Evolutionary conservation across 306 rosid species (phyloP).

Genomic region (Alnus glutinosa): DNA sequence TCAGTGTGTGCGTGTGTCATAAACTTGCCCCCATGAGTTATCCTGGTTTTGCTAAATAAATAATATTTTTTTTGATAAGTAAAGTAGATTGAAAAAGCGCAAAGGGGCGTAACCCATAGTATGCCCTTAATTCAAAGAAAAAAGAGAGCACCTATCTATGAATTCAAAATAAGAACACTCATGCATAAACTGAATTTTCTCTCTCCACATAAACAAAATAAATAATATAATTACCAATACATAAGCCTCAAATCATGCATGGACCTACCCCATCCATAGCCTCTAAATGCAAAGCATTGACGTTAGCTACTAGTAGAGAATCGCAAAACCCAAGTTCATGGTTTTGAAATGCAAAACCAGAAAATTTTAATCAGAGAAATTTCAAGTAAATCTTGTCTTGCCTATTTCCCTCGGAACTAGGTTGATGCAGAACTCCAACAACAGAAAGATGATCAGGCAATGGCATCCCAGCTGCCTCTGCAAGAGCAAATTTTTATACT

Average conservation of each 20-base stretch:
- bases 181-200: too few species aligned
- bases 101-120: too few species aligned
- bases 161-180: too few species aligned
- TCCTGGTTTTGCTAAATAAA: too few species aligned
- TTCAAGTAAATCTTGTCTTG: slow-evolving; percentile 40
- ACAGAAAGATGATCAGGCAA: slow-evolving; percentile 72
- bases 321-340: slow-evolving; percentile 26
- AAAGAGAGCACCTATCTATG: too few species aligned
- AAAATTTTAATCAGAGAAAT: slow-evolving; percentile 33
- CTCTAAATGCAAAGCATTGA: slow-evolving; percentile 7
- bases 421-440: slow-evolving; percentile 78
- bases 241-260: neutral
- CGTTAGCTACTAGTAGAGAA: slow-evolving; percentile 23
- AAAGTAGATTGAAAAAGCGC: too few species aligned
- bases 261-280: neutral
- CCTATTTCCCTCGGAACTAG: slow-evolving; percentile 79
- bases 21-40: too few species aligned
- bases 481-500: slow-evolving; percentile 30
- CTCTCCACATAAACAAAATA: too few species aligned
- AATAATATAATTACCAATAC: neutral
- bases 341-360: slow-evolving; percentile 23
- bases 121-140: too few species aligned
- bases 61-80: too few species aligned
- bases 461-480: slow-evolving; percentile 74
- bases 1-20: too few species aligned